Evolutionary conservation across 176 grass and related monocot species (phyloP).

Genomic region (Oropetium thomaeum): DNA sequence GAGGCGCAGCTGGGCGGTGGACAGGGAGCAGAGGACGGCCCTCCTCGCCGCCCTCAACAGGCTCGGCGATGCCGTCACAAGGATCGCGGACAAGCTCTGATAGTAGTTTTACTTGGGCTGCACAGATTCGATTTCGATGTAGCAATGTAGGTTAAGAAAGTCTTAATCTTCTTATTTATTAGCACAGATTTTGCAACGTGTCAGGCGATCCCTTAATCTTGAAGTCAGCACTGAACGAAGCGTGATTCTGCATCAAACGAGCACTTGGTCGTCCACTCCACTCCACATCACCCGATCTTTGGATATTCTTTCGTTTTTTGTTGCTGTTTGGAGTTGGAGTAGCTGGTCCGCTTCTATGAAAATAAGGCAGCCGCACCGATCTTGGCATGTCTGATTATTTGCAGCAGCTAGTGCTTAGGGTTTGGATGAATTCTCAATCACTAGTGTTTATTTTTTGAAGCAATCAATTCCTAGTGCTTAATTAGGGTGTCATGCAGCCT

Average conservation of each 20-base stretch:
- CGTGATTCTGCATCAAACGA: neutral
- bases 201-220: neutral
- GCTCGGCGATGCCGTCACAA: conserved; percentile 47
- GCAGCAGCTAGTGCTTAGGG: neutral
- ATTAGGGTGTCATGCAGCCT: too few relatives aligned
- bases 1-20: conserved; percentile 7
- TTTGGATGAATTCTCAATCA: neutral
- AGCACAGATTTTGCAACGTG: neutral
- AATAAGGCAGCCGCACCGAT: neutral
- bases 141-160: neutral
- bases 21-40: conserved; percentile 45
- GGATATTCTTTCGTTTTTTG: neutral
- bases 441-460: too few relatives aligned
- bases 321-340: conserved; percentile 1
- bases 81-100: conserved; percentile 54
- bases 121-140: too few relatives aligned
- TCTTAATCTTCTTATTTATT: neutral
- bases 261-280: neutral
- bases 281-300: neutral
- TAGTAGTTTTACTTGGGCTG: too few relatives aligned
- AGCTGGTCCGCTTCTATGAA: too few relatives aligned
- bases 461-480: too few relatives aligned
- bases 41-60: conserved; percentile 32
- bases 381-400: neutral
- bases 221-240: neutral